Evolutionary conservation across 768 basidiomycete genomes (phyloP).

Genomic region (Multifurca ochricompacta): DNA sequence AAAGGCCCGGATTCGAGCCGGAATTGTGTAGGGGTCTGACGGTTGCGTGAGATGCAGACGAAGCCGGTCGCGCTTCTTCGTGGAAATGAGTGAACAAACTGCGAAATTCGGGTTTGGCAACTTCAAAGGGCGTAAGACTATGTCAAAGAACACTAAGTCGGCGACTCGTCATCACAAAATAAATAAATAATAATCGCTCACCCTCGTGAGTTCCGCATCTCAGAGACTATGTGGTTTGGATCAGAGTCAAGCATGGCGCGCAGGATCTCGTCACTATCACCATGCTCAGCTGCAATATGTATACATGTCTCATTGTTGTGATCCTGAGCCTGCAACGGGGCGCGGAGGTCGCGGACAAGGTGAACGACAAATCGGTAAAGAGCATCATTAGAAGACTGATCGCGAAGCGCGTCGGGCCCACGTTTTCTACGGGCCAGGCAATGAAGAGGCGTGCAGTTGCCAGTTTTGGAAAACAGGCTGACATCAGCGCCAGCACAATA

Average conservation of each 20-base stretch:
- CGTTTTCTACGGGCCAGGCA: constrained; percentile 21
- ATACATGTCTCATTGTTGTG: constrained; percentile 68
- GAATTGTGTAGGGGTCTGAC: constrained; percentile 37
- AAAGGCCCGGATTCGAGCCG: constrained; percentile 43
- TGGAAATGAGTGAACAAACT: constrained; percentile 48
- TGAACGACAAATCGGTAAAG: constrained; percentile 54
- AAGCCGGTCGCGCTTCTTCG: constrained; percentile 41
- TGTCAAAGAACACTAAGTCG: not conserved
- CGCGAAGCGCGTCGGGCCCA: constrained; percentile 18
- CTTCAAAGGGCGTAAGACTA: constrained; percentile 60
- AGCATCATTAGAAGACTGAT: constrained; percentile 19
- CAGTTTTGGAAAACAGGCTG: constrained; percentile 43
- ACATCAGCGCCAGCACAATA: constrained; percentile 73
- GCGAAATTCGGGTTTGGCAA: constrained; percentile 62
- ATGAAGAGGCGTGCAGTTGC: constrained; percentile 21
- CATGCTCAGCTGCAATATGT: constrained; percentile 72
- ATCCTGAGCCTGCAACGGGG: constrained; percentile 60
- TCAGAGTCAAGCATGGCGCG: constrained; percentile 61
- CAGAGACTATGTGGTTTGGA: constrained; percentile 42
- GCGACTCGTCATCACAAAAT: not conserved
- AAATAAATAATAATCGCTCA: constrained; percentile 30
- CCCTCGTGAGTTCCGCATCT: constrained; percentile 66
- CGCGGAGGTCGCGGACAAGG: constrained; percentile 60
- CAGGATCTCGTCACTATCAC: constrained; percentile 55
- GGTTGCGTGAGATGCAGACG: constrained; percentile 48